phyloP scores from a whole-genome alignment of 306 rosid species.

The Casuarina cunninghamiana region DNA sequence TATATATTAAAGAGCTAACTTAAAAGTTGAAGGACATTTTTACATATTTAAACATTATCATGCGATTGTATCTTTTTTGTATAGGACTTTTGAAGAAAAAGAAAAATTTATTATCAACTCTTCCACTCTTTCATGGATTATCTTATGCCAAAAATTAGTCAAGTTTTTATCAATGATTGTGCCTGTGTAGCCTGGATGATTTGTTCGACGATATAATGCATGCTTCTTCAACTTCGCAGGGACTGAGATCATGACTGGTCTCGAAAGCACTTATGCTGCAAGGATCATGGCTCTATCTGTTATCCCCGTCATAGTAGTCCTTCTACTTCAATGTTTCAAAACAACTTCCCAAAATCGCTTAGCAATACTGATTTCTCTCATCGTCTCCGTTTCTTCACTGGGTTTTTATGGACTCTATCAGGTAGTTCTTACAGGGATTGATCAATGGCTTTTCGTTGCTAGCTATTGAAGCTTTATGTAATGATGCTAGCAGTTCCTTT shows the following conservation, averaged over 20 bases:
- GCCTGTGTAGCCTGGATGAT: background rate
- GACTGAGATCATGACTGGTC: background rate
- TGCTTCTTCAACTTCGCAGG: background rate
- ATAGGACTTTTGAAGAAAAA: too few species aligned
- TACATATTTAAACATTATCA: too few species aligned
- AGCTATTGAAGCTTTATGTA: background rate
- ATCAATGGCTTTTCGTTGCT: background rate
- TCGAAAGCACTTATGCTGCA: background rate
- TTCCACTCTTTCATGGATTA: background rate
- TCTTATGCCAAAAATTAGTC: background rate
- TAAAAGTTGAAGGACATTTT: too few species aligned
- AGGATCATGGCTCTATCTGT: background rate
- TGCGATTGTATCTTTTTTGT: too few species aligned
- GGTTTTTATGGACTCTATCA: background rate
- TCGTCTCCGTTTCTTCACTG: background rate
- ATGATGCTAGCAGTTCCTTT: background rate
- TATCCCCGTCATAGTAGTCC: background rate
- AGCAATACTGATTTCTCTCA: background rate
- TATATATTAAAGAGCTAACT: too few species aligned
- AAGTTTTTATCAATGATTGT: background rate
- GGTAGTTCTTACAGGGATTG: background rate
- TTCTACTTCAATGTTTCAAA: background rate
- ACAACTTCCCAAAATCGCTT: background rate
- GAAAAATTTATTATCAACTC: background rate
- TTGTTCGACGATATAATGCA: background rate